phyloP scores from a whole-genome alignment of 2,329 filamentous ascomycete genomes.

The Colletotrichum incanum region DNA sequence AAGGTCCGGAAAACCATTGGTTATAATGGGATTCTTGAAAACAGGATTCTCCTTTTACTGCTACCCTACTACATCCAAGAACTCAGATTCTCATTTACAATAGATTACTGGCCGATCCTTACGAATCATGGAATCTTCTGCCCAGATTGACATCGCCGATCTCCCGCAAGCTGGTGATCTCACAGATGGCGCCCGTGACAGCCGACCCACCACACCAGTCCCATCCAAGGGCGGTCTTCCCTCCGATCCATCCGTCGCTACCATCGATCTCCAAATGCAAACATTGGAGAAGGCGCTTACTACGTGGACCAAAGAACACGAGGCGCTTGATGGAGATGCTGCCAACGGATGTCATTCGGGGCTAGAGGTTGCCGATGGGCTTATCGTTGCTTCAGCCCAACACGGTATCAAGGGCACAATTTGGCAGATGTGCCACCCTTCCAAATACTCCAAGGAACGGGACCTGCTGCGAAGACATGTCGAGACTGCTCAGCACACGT shows the following conservation, averaged over 20 bases:
- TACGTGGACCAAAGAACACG: neutral
- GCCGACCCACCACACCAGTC: slow-evolving; percentile 15
- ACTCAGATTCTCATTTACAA: neutral
- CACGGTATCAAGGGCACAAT: neutral
- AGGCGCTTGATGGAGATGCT: neutral
- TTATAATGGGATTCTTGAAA: slow-evolving; percentile 4
- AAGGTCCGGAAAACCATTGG: neutral
- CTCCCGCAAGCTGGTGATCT: slow-evolving; percentile 27
- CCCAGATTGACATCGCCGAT: slow-evolving; percentile 28
- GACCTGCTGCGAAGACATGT: neutral
- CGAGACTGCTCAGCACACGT: neutral
- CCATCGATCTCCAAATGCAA: neutral
- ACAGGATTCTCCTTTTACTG: neutral
- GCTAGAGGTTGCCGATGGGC: neutral
- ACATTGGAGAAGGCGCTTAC: neutral
- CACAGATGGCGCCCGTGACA: neutral
- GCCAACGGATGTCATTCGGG: neutral
- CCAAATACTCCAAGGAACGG: neutral
- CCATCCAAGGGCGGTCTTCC: neutral
- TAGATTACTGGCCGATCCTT: slow-evolving; percentile 20
- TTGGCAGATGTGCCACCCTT: neutral
- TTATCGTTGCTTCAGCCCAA: neutral
- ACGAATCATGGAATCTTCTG: slow-evolving; percentile 14
- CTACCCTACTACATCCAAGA: neutral
- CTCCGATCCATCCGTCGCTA: neutral